Percentiles rank a stretch among this genome's conserved stretches.
phyloP scores from a whole-genome alignment of 2,329 filamentous ascomycete species.

The Colletotrichum zoysiae region DNA sequence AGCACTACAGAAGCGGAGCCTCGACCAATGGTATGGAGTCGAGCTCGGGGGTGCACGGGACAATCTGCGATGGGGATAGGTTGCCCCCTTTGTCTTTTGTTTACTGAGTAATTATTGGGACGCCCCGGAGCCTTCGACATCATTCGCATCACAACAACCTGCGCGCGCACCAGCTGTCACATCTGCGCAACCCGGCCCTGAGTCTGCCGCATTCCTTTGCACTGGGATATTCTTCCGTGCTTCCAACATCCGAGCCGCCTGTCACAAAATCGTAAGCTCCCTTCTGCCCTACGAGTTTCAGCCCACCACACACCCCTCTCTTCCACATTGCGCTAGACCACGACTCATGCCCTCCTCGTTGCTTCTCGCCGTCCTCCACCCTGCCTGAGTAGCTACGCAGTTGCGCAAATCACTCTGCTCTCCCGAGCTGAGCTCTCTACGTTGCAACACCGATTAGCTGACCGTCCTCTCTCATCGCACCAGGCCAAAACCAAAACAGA shows the following conservation, averaged over 20 bases:
- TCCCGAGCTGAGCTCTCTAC: constrained; percentile 1
- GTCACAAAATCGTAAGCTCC: constrained; percentile 29
- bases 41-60: constrained; percentile 36
- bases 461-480: constrained; percentile 6
- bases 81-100: constrained; percentile 37
- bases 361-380: constrained; percentile 12
- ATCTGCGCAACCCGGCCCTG: constrained; percentile 8
- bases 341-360: constrained; percentile 20
- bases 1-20: constrained; percentile 17
- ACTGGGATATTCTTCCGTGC: constrained; percentile 30
- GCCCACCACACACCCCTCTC: constrained; percentile 34
- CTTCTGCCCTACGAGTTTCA: constrained; percentile 26
- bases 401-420: neutral
- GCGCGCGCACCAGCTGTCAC: constrained; percentile 1
- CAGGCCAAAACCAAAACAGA: constrained; percentile 22
- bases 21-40: constrained; percentile 26
- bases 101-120: constrained; percentile 8
- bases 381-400: constrained; percentile 12
- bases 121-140: constrained; percentile 5
- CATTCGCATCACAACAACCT: constrained; percentile 34
- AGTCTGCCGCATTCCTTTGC: constrained; percentile 20
- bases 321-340: constrained; percentile 24
- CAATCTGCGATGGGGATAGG: constrained; percentile 32
- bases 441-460: constrained; percentile 15
- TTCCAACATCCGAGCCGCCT: constrained; percentile 4